Percentiles rank a stretch among this genome's conserved stretches.
Evolutionary conservation across 2,329 filamentous ascomycete genomes (phyloP).

Genomic region (Aureobasidium sp.): DNA sequence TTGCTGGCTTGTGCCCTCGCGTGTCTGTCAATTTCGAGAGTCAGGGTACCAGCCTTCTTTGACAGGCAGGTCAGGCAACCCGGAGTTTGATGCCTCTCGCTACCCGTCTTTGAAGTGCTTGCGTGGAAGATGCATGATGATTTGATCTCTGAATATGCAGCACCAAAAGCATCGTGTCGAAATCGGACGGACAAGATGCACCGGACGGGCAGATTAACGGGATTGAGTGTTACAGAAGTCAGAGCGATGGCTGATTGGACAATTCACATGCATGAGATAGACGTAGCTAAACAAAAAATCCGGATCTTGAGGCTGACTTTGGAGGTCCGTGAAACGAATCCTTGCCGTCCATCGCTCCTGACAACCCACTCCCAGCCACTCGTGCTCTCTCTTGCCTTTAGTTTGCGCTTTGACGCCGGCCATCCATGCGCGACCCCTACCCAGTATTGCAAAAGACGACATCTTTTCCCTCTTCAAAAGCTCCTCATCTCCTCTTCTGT

Average conservation of each 20-base stretch:
- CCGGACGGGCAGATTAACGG: constrained; percentile 1
- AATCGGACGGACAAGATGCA: background rate
- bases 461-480: background rate
- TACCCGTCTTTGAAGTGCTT: background rate
- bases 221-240: background rate
- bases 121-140: background rate
- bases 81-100: constrained; percentile 1
- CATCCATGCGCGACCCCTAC: constrained; percentile 5
- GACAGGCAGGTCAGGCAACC: constrained; percentile 3
- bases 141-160: background rate
- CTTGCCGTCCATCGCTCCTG: constrained; percentile 9
- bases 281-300: constrained; percentile 9
- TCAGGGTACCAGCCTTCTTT: constrained; percentile 8
- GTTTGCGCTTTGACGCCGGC: background rate
- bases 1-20: constrained; percentile 2
- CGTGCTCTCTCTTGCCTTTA: constrained; percentile 4
- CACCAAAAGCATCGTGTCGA: constrained; percentile 1
- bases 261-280: constrained; percentile 1
- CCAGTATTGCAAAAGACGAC: background rate
- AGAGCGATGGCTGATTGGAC: background rate
- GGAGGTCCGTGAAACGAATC: constrained; percentile 10
- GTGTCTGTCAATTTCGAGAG: background rate
- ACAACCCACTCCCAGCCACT: constrained; percentile 14
- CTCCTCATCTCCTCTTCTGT: background rate
- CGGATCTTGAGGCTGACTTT: constrained; percentile 11